Evolutionary conservation across 2,329 filamentous ascomycete genomes (phyloP), one percentile per base, ranked within the genome.

Genomic region (Fusarium nygamai): DNA sequence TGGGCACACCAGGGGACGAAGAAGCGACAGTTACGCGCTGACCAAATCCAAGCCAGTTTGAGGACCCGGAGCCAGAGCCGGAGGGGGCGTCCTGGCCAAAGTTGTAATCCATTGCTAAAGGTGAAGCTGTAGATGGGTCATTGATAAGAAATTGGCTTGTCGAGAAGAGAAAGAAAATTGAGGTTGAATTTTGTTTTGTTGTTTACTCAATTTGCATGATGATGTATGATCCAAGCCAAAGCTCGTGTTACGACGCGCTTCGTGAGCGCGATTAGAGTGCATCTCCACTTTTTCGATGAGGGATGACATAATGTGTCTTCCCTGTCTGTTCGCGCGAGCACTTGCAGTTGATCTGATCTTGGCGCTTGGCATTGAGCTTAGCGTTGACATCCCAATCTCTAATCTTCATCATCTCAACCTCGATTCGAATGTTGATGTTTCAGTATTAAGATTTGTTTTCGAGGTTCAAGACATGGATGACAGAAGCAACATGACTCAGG

Each of bases 11-110:
- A 20, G 71, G 73, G n/a, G 75, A 76, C 12, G 75, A 76, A 34
- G 69, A 64, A 46, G 69, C 56, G 27, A 71, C 64, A 22, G 66
- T 46, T 31, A 46, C 66, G 47, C 71, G 75, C 63, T 67, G 75
- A 17, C 71, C 68, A 56, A 74, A 75, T 39, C 66, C 62, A 17
- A 77, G 53, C 76, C 76, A 74, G 31, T 64, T 54, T 36, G 71
- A 71, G 31, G 76, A 68, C 8, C 53, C 53, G 47, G 74, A 64
- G 61, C 59, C 69, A 13, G 74, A 66, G 61, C 59, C 72, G 11
- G 68, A 54, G 14, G 62, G 61, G 36, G 64, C 63, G 50, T 72
- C 64, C 38, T 70, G 65, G 16, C 57, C 66, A 54, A 76, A 73
- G 24, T 71, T 65, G 27, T 70, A 78, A 14, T 76, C 70, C 76